Evolutionary conservation across 2,329 filamentous ascomycete species (phyloP), one percentile per base, ranked within the genome.

Genomic region (Aspergillus glaucus): DNA sequence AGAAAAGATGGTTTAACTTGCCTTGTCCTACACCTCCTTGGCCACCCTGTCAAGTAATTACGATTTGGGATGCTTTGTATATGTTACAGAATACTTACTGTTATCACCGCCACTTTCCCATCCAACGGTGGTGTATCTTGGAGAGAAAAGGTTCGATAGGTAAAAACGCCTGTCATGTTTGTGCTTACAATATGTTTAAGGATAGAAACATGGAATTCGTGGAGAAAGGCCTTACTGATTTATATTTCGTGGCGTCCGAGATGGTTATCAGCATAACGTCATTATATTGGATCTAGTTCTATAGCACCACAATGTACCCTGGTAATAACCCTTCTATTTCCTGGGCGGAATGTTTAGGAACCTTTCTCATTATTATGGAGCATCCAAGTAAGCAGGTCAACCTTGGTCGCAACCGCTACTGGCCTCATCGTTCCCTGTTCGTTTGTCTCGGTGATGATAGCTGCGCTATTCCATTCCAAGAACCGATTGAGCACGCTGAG

Each of bases 381-480:
- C 80, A 98, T 83, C 85, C 88, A 98, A 39, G 85, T 90, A 62
- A 98, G 72, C 60, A 98, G 70, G 72, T 98, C 93, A 4, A 98
- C 93, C 79, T 98, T 98, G 28, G 93, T 97, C 6, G 94, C 91
- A 7, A 98, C 83, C 6, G 89, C 93, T 44, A 93, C 77, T 1
- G 94, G 90, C 76, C 88, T 94, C 57, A 83, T 66, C 42, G 79
- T 79, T 10, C 74, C 80, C 51, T 77, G 71, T 47, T 75, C 72
- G 49, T 79, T 78, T 37, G 81, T 79, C 68, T 97, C 91, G 0
- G 92, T 98, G 3, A 98, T 89, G 44, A 98, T 84, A 0, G 93
- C 93, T 0, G 93, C 92, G 58, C 87, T 93, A 72, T 98, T 97
- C 90, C 93, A 97, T 73, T 97, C 90, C 56, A 97, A 89, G 73